These are phyloP conservation scores for Populus ilicifolia DNA, from an alignment of 345 rosid species.

Conservation along the genomic window DNA sequence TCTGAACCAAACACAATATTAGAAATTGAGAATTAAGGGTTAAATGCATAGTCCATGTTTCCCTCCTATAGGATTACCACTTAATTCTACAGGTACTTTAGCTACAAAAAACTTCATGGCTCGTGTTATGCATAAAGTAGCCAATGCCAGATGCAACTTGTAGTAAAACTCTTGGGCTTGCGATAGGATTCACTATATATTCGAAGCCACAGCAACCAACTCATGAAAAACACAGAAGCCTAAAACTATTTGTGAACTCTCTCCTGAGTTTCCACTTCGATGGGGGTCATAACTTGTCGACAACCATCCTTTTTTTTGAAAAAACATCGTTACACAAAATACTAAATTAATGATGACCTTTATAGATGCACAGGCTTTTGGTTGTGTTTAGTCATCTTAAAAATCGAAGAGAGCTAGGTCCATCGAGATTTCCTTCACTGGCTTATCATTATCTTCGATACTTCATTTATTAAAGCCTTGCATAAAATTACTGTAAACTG, in stretches of 20 bases:
- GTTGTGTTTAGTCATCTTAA: background rate
- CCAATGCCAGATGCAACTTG: background rate
- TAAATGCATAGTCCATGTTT: background rate
- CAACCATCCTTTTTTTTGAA: background rate
- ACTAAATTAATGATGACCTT: background rate
- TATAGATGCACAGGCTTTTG: background rate
- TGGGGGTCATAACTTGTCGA: background rate
- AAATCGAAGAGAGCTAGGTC: background rate
- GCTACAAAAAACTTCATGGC: background rate
- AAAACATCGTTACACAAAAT: background rate
- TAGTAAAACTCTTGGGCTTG: background rate
- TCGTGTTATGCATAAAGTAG: background rate
- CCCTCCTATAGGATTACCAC: background rate
- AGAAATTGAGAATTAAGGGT: background rate
- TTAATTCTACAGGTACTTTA: background rate
- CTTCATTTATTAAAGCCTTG: background rate
- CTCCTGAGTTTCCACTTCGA: background rate
- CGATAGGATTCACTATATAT: background rate
- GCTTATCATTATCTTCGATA: background rate
- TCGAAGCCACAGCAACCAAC: background rate
- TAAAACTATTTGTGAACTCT: background rate
- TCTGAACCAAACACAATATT: background rate
- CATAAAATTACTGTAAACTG: background rate
- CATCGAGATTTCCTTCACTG: background rate
- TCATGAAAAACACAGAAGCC: background rate